Evolutionary conservation across 768 basidiomycete genomes (phyloP).

Genomic region (Psilocybe azurescens): DNA sequence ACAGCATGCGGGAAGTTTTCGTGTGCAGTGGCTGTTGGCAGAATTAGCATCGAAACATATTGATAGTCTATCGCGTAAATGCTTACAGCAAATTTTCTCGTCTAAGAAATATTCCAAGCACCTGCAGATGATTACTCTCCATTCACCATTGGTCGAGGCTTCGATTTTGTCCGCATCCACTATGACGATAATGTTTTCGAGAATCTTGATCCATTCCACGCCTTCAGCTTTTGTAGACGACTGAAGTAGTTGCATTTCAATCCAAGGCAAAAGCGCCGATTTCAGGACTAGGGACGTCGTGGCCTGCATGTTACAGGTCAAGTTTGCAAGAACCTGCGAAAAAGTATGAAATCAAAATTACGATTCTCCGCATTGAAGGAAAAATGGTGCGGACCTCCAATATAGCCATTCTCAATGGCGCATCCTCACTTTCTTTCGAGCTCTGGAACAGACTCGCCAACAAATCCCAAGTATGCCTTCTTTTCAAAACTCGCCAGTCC

Average conservation of each 20-base stretch:
- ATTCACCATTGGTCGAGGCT: slow-evolving; percentile 58
- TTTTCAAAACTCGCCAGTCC: slow-evolving; percentile 83
- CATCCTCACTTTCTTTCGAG: slow-evolving; percentile 50
- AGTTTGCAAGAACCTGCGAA: slow-evolving; percentile 72
- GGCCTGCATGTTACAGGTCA: slow-evolving; percentile 74
- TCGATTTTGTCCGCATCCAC: slow-evolving; percentile 58
- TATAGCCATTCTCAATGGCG: slow-evolving; percentile 56
- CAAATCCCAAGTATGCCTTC: slow-evolving; percentile 89
- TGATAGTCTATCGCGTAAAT: neutral
- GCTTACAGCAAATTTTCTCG: slow-evolving; percentile 30
- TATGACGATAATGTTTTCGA: slow-evolving; percentile 65
- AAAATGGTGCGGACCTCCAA: slow-evolving; percentile 59
- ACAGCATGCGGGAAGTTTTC: slow-evolving; percentile 26
- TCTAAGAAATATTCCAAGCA: slow-evolving; percentile 52
- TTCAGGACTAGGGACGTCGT: slow-evolving; percentile 73
- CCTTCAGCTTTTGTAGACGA: slow-evolving; percentile 41
- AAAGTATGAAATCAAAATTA: neutral
- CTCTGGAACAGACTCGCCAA: slow-evolving; percentile 83
- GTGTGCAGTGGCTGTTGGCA: slow-evolving; percentile 3
- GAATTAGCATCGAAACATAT: neutral
- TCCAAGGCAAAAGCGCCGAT: slow-evolving; percentile 79
- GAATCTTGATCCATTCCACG: slow-evolving; percentile 66
- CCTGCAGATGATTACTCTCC: slow-evolving; percentile 59
- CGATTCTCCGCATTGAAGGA: neutral
- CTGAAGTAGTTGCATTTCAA: slow-evolving; percentile 69